Base-by-base conservation (phyloP, 1,139 yeast species). In the Waltiozyma sp. region DNA sequence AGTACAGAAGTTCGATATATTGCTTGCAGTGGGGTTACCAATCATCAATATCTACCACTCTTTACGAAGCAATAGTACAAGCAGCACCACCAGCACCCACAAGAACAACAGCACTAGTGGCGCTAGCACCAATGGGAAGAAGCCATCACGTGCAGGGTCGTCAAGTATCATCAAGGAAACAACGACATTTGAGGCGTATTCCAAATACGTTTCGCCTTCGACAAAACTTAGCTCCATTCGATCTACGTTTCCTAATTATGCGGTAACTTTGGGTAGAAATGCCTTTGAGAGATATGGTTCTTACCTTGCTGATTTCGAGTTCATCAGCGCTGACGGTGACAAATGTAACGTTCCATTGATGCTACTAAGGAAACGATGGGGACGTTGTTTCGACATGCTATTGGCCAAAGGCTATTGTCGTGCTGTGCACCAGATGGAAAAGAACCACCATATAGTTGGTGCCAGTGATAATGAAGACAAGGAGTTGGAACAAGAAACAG, bases 141-240 rank as follows among this genome's bases (percentile, higher is more conserved):
- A 23, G 14, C 41, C 19, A 18, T 16, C 23, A 16, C 36, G n/a
- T 13, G 35, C 38, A 7, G 28, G 34, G 11, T 19, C 26, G 8
- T 38, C 38, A 11, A 19, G 40, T 19, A 33, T 40, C 4, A 40
- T 46, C 36, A 50, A 46, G 39, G 45, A 48, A 34, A 46, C 40
- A n/a, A 44, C 49, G 3, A 51, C 65, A 44, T 83, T 82, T 56
- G 80, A 74, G 46, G 86, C 77, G 34, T 83, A 83, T 54, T 80
- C 84, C n/a, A 78, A 79, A 51, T 82, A 82, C 57, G 78, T 81
- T 26, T 85, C 88, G 0, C 89, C 89, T 1, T 75, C 77, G 34
- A 66, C 78, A 8, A 78, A 76, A 45, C 72, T 79, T 51, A 77
- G 84, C 19, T 75, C 83, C 2, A 77, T 79, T 37, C 67, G 79